Base-by-base conservation (phyloP, 805 yeast genomes). In the Dipodascopsis tothii region DNA sequence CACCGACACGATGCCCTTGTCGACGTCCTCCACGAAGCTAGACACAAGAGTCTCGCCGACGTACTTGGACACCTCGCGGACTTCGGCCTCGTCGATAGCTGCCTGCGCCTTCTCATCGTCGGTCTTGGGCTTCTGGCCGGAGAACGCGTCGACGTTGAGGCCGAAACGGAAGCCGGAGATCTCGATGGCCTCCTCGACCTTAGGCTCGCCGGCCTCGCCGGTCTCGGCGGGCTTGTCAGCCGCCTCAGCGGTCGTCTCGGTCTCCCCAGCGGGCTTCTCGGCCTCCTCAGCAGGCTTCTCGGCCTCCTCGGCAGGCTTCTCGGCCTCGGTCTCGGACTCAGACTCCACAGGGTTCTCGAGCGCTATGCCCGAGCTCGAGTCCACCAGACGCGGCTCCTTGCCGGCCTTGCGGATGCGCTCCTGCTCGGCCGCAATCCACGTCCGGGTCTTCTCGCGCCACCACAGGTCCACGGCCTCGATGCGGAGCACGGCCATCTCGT, bases 381-480 rank as follows among this genome's bases (percentile, higher is more conserved):
- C 45, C 9, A 42, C 36, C 16, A 50, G 17, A 30, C 40, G 32
- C 11, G 42, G 37, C 23, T 52, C 71, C 69, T 44, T 68, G 17
- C 67, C 65, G 45, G 65, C 68, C n/a, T 64, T 65, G 32, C 55
- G 59, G 11, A 63, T 67, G 41, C 65, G 67, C 44, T 75, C 78
- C 35, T 78, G 67, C 56, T 76, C 77, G 1, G 59, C 65, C 46
- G 71, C 71, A 50, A 78, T 61, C 37, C 69, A 68, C 18, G 67
- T 69, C 14, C 82, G 74, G 2, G 82, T 73, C 59, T 80, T 77
- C 46, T 77, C 64, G 58, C 75, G 75, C 81, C 92, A 85, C 96
- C 95, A 90, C 56, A 80, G 84, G 54, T 80, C 90, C 38, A 90
- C 77, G 16, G 95, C 92, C 66, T 90, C 97, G 52, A 78, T 79